phyloP scores from a whole-genome alignment of 257 asterid species.

The Solanum virginianum region DNA sequence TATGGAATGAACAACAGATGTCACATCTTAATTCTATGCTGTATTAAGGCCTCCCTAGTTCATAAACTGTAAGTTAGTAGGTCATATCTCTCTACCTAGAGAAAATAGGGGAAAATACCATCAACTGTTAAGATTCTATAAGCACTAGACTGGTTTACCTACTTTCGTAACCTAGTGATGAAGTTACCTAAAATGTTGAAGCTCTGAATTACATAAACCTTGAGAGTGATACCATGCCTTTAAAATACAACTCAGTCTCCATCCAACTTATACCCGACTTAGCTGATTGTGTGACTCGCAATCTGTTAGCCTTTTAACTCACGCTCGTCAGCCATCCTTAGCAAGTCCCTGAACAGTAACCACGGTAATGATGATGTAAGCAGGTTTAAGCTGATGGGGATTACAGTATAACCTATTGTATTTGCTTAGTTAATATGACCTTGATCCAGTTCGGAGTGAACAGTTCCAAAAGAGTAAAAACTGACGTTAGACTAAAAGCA shows the following conservation, averaged over 20 bases:
- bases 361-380: not conserved
- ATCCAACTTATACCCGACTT: not conserved
- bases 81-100: not conserved
- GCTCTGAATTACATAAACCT: not conserved
- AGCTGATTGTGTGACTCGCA: not conserved
- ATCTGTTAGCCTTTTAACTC: not conserved
- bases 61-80: not conserved
- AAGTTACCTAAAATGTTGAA: not conserved
- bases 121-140: not conserved
- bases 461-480: not conserved
- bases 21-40: not conserved
- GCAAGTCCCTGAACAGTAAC: not conserved
- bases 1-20: not conserved
- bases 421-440: not conserved
- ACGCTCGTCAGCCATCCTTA: not conserved
- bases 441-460: not conserved
- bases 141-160: not conserved
- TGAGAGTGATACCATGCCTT: not conserved
- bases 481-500: not conserved
- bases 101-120: not conserved
- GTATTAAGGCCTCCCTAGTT: not conserved
- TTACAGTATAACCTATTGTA: not conserved
- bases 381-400: not conserved
- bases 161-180: not conserved
- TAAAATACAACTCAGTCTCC: not conserved